Evolutionary conservation across 352 stramenopile genomes (phyloP).

Genomic region (Phytopythium ostracodes): DNA sequence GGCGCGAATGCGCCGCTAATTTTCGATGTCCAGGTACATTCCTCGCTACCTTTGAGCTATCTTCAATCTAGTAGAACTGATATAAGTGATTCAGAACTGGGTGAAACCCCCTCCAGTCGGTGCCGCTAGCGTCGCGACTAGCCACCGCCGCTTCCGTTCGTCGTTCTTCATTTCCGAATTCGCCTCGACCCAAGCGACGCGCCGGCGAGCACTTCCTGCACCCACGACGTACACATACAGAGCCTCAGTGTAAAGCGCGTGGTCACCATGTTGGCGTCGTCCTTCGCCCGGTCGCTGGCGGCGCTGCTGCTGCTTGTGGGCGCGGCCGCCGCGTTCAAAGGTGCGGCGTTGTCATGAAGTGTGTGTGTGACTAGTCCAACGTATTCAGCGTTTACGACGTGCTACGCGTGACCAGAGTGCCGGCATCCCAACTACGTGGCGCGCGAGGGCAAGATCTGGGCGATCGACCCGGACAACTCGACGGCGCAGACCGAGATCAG

Average conservation of each 20-base stretch:
- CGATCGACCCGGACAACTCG: conserved; percentile 35
- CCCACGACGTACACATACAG: neutral
- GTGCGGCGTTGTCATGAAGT: neutral
- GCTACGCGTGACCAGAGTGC: conserved; percentile 27
- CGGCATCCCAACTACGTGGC: conserved; percentile 61
- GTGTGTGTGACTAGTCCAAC: too few species aligned
- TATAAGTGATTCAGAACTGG: too few species aligned
- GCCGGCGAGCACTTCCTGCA: neutral
- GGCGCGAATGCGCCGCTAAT: too few species aligned
- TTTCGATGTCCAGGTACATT: too few species aligned
- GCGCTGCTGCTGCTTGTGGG: neutral
- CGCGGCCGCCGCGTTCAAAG: neutral
- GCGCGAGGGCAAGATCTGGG: conserved; percentile 47
- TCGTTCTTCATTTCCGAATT: neutral
- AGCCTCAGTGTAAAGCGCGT: neutral
- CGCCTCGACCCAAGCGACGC: neutral
- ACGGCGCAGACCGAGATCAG: conserved; percentile 40
- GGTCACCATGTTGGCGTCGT: neutral
- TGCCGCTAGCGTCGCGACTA: neutral
- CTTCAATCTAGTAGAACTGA: too few species aligned
- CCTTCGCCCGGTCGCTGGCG: neutral
- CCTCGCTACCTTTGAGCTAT: too few species aligned
- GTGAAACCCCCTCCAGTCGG: too few species aligned
- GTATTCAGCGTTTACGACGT: neutral
- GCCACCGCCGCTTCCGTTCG: neutral